Evolutionary conservation across 345 rosid species (phyloP).

Genomic region (Murraya paniculata): DNA sequence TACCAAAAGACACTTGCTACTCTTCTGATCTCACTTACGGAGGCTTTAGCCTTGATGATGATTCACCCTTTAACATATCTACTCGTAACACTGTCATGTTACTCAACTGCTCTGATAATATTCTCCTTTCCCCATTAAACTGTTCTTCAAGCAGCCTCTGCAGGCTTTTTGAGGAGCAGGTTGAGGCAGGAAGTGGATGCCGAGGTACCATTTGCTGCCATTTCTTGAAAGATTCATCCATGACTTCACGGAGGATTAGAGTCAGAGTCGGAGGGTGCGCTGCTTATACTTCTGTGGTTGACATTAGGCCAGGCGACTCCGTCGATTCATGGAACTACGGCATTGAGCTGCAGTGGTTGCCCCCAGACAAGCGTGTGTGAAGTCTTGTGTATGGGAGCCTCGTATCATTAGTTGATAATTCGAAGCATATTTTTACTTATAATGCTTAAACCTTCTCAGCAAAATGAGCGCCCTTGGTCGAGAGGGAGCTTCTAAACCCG

Average conservation of each 20-base stretch:
- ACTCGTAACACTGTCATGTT: conserved; percentile 54
- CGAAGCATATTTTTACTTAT: not conserved
- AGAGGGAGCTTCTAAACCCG: not conserved
- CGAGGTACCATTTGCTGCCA: conserved; percentile 56
- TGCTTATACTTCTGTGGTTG: conserved; percentile 49
- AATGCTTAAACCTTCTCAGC: not conserved
- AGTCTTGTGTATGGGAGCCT: not conserved
- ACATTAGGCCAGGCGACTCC: conserved; percentile 28
- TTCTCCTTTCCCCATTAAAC: conserved; percentile 48
- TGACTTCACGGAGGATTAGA: conserved; percentile 50
- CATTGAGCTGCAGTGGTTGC: conserved; percentile 59
- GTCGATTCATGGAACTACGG: conserved; percentile 45
- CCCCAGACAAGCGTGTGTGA: conserved; percentile 21
- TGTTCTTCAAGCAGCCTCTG: conserved; percentile 51
- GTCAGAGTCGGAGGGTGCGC: conserved; percentile 55
- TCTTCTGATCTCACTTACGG: conserved; percentile 46
- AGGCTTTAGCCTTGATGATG: conserved; percentile 46
- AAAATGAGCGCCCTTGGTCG: not conserved
- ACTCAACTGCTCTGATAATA: conserved; percentile 45
- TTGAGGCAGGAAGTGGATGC: conserved; percentile 34
- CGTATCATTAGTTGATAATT: not conserved
- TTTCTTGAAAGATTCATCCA: conserved; percentile 54
- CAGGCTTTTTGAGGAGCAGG: conserved; percentile 39
- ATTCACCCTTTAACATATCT: conserved; percentile 58
- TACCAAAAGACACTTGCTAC: conserved; percentile 32